phyloP scores from a whole-genome alignment of 1,284 basidiomycete species.

The Meira nashicola region DNA sequence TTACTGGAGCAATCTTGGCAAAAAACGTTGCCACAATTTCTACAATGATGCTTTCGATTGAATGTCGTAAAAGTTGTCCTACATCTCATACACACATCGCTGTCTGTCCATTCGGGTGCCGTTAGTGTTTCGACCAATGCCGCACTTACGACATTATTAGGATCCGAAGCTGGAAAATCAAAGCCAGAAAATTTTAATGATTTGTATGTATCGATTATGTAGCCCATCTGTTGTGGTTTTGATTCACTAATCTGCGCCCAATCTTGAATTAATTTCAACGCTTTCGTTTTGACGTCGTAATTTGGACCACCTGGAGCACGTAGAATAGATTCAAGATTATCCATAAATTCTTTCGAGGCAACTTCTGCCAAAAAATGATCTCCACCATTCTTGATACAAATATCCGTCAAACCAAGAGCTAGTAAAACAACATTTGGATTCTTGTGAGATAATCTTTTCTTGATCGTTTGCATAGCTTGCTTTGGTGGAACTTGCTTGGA shows the following conservation, averaged over 20 bases:
- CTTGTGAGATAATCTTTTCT: slow-evolving; percentile 80
- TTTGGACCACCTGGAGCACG: slow-evolving; percentile 63
- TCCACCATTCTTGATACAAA: slow-evolving; percentile 95
- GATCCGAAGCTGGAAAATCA: slow-evolving; percentile 75
- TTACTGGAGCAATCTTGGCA: slow-evolving; percentile 89
- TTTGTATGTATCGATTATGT: slow-evolving; percentile 47
- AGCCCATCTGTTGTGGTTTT: slow-evolving; percentile 60
- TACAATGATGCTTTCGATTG: slow-evolving; percentile 96
- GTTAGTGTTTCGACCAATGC: slow-evolving; percentile 48
- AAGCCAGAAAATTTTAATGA: slow-evolving; percentile 59
- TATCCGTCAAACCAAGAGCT: slow-evolving; percentile 78
- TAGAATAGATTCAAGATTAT: slow-evolving; percentile 78
- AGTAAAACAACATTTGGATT: slow-evolving; percentile 94
- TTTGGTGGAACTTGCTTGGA: slow-evolving; percentile 81
- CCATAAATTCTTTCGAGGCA: slow-evolving; percentile 79
- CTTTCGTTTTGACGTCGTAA: slow-evolving; percentile 75
- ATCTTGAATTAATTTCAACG: slow-evolving; percentile 76
- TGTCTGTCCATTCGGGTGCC: slow-evolving; percentile 91
- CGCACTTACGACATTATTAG: slow-evolving; percentile 57
- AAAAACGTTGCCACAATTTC: slow-evolving; percentile 95
- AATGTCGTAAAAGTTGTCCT: slow-evolving; percentile 87
- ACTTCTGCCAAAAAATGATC: slow-evolving; percentile 69
- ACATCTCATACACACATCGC: slow-evolving; percentile 88
- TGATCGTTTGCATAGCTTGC: slow-evolving; percentile 82
- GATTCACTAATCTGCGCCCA: slow-evolving; percentile 88